phyloP scores from a whole-genome alignment of 2,329 filamentous ascomycete species.

The Fusarium sororula region DNA sequence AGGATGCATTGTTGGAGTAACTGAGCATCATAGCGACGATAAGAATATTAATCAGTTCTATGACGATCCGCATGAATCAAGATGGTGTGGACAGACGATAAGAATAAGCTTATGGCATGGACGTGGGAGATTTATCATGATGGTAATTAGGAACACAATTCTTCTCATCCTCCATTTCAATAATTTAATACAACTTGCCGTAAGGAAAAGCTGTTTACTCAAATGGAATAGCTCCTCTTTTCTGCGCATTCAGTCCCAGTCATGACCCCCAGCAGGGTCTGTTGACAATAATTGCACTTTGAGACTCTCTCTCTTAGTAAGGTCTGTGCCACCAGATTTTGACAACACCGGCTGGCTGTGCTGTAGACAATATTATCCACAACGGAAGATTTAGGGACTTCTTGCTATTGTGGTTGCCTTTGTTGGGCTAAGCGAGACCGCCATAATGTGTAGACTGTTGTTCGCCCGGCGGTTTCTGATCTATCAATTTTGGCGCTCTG shows the following conservation, averaged over 20 bases:
- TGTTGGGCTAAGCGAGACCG: background rate
- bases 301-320: accelerated
- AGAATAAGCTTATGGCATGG: accelerated
- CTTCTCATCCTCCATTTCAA: too few relatives aligned
- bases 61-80: background rate
- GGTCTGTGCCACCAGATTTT: background rate
- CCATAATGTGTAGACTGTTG: background rate
- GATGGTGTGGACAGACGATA: background rate
- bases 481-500: background rate
- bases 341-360: background rate
- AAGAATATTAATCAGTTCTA: background rate
- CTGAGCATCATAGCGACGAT: accelerated
- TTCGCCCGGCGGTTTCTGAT: background rate
- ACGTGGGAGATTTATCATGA: background rate
- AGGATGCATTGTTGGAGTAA: too few relatives aligned
- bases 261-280: background rate
- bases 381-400: background rate
- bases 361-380: accelerated
- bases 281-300: accelerated
- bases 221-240: background rate
- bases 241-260: background rate
- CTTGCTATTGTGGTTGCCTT: background rate
- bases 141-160: too few relatives aligned
- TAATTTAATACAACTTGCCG: background rate
- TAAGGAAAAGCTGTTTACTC: accelerated